Conservation (phyloP, 257 asterid genomes). For the Solanum pimpinellifolium region DNA sequence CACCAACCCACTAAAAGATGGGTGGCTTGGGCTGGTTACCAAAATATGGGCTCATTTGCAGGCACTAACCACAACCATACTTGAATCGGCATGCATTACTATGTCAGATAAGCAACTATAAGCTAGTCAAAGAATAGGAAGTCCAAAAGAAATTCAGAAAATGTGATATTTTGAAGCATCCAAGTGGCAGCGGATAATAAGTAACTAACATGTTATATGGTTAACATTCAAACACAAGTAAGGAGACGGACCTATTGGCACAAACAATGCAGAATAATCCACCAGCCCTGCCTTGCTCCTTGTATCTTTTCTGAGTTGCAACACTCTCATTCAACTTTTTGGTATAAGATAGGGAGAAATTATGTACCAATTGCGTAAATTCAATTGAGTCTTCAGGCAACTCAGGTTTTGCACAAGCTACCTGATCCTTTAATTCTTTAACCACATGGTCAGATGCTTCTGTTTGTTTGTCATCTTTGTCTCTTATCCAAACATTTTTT, state of each 20-base stretch:
- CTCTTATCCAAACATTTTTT: conserved; percentile 19
- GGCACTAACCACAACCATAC: neutral
- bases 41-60: neutral
- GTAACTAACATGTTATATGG: neutral
- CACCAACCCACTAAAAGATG: neutral
- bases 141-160: neutral
- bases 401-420: conserved; percentile 6
- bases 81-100: neutral
- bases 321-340: conserved; percentile 16
- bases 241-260: conserved; percentile 21
- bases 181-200: neutral
- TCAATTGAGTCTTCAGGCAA: conserved; percentile 16
- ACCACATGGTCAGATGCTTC: neutral
- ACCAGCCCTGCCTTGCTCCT: conserved; percentile 29
- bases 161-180: neutral
- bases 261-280: conserved; percentile 27
- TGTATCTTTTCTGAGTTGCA: conserved; percentile 18
- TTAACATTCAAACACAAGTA: neutral
- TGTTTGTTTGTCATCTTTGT: neutral
- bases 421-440: conserved; percentile 1
- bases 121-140: neutral
- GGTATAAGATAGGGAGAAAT: conserved; percentile 12
- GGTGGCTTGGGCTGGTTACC: neutral
- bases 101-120: neutral
- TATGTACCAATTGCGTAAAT: conserved; percentile 14